A percentile compares a stretch with the other conserved stretches of the same genome.
phyloP scores from a whole-genome alignment of 805 yeast genomes.

The Wickerhamomyces xylosicus region DNA sequence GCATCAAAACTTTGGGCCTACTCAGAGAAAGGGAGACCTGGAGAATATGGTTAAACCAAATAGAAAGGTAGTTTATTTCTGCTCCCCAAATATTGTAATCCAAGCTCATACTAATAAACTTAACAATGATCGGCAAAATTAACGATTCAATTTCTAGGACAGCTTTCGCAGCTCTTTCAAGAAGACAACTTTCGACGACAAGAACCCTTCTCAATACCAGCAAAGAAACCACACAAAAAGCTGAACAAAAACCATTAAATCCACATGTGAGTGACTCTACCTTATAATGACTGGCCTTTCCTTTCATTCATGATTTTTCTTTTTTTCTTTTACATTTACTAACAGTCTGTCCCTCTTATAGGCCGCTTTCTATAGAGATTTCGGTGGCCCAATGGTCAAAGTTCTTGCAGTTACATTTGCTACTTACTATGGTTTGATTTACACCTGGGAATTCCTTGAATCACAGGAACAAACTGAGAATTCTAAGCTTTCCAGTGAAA shows the following conservation, averaged over 20 bases:
- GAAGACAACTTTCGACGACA: neutral
- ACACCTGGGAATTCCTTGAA: constrained; percentile 34
- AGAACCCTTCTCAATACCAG: constrained; percentile 1
- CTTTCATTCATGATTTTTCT: neutral
- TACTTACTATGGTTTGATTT: constrained; percentile 36
- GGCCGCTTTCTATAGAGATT: constrained; percentile 33
- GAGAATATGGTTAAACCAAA: too few relatives aligned
- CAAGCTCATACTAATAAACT: too few relatives aligned
- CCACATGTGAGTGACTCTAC: constrained; percentile 19
- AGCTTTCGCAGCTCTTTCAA: neutral
- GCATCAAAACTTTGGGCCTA: too few relatives aligned
- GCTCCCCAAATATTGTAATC: too few relatives aligned
- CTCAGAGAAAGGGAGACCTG: too few relatives aligned
- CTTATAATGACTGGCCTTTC: too few relatives aligned
- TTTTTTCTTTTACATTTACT: neutral
- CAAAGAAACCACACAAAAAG: neutral
- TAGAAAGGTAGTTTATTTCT: too few relatives aligned
- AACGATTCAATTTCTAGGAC: too few relatives aligned
- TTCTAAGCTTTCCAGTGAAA: neutral
- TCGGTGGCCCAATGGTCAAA: constrained; percentile 36
- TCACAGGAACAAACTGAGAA: constrained; percentile 9
- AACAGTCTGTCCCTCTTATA: constrained; percentile 1
- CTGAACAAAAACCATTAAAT: constrained; percentile 1
- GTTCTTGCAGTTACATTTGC: constrained; percentile 32
- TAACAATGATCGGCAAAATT: too few relatives aligned